These are phyloP conservation scores for Epichloe aotearoae DNA, from an alignment of 2,329 filamentous ascomycete genomes.

Conservation along the genomic window DNA sequence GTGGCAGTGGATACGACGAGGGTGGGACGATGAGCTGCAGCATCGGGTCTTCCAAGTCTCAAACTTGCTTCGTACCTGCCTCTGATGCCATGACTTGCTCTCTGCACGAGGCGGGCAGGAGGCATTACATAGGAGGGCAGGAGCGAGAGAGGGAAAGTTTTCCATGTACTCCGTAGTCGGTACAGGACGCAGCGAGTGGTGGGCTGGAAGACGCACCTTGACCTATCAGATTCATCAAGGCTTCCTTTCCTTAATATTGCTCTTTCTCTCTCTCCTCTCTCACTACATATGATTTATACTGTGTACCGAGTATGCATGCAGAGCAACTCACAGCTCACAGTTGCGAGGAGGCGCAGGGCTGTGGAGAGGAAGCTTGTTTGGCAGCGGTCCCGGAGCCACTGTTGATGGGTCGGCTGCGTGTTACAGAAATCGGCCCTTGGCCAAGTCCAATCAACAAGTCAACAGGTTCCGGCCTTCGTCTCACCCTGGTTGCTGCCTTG, in stretches of 20 bases:
- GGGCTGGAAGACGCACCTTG: background rate
- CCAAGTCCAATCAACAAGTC: background rate
- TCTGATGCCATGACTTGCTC: background rate
- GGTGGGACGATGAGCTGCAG: conserved; percentile 2
- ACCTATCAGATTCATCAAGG: background rate
- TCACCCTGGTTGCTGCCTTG: background rate
- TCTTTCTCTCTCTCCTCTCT: background rate
- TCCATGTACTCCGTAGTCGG: no score
- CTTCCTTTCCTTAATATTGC: background rate
- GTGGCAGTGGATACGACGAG: conserved; percentile 1
- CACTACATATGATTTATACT: background rate
- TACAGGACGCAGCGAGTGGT: background rate
- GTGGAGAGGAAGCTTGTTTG: conserved; percentile 1
- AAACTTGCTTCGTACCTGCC: conserved; percentile 2
- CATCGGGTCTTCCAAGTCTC: conserved; percentile 1
- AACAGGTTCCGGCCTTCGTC: background rate
- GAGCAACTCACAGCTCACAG: background rate
- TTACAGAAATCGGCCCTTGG: conserved; percentile 3
- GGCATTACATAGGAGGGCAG: no score
- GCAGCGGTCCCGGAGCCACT: background rate
- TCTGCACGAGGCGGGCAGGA: background rate
- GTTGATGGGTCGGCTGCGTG: background rate
- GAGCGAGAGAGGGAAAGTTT: no score
- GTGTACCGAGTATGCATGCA: background rate
- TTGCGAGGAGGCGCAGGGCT: background rate